Evolutionary conservation across 495 filamentous ascomycete genomes (phyloP).

Genomic region (Neurospora pannonica): DNA sequence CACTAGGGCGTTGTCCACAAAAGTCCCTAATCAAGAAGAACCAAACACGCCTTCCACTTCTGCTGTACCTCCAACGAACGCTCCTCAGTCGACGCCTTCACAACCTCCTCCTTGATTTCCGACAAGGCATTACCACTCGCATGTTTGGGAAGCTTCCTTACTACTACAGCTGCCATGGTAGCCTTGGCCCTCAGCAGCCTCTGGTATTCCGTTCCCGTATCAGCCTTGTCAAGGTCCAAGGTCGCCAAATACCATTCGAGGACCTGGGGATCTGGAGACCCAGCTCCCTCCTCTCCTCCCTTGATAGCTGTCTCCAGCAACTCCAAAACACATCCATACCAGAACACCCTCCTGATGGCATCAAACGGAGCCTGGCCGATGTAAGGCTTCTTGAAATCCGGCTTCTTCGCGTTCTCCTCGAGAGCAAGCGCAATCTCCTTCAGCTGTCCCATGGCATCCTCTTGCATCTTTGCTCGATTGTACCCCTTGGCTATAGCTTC

Average conservation of each 20-base stretch:
- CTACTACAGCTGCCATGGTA: slow-evolving; percentile 18
- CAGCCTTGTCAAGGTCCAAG: slow-evolving; percentile 27
- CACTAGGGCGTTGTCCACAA: background rate
- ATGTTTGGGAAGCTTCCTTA: slow-evolving; percentile 7
- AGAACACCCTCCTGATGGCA: slow-evolving; percentile 20
- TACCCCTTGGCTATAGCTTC: slow-evolving; percentile 33
- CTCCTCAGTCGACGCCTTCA: slow-evolving; percentile 24
- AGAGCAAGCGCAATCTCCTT: slow-evolving; percentile 19
- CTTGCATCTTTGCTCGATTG: slow-evolving; percentile 27
- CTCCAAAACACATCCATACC: slow-evolving; percentile 25
- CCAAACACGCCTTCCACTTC: slow-evolving; percentile 20
- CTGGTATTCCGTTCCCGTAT: slow-evolving; percentile 29
- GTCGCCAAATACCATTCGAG: slow-evolving; percentile 28
- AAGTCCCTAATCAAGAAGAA: slow-evolving; percentile 2
- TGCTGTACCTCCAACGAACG: slow-evolving; percentile 36
- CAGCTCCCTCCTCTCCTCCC: slow-evolving; percentile 3
- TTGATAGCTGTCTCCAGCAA: slow-evolving; percentile 18
- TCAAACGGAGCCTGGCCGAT: slow-evolving; percentile 16
- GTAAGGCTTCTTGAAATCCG: slow-evolving; percentile 12
- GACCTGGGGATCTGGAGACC: slow-evolving; percentile 2
- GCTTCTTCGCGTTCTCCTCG: slow-evolving; percentile 4
- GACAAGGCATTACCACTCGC: background rate
- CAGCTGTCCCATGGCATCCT: slow-evolving; percentile 22
- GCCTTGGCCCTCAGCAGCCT: slow-evolving; percentile 30
- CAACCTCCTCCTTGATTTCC: slow-evolving; percentile 11